phyloP scores from a whole-genome alignment of 768 basidiomycete genomes.

The Boletus pseudo-olivaceus region DNA sequence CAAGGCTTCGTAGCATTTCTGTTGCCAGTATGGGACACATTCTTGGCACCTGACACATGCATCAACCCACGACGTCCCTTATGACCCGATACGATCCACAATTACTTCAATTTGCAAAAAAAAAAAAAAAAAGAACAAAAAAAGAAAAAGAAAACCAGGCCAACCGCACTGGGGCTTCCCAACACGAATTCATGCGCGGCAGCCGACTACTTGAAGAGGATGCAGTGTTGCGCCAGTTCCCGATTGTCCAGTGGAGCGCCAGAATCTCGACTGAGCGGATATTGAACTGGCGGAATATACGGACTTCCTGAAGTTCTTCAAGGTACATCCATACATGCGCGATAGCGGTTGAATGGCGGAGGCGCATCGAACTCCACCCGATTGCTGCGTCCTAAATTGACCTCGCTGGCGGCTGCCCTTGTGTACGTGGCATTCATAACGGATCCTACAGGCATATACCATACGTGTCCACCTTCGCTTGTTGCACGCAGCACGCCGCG shows the following conservation, averaged over 20 bases:
- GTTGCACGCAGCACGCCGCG: constrained; percentile 14
- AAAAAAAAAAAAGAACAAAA: neutral
- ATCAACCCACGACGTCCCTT: constrained; percentile 9
- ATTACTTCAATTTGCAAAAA: constrained; percentile 1
- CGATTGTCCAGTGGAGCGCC: constrained; percentile 19
- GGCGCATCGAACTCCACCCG: constrained; percentile 19
- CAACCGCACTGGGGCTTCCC: constrained; percentile 5
- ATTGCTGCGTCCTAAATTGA: constrained; percentile 10
- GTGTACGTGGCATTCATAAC: constrained; percentile 22
- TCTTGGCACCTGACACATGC: constrained; percentile 19
- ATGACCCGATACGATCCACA: constrained; percentile 6
- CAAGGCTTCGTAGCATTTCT: constrained; percentile 4
- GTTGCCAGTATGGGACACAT: constrained; percentile 6
- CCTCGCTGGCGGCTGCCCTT: constrained; percentile 13
- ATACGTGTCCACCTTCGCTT: constrained; percentile 18
- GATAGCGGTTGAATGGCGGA: constrained; percentile 15
- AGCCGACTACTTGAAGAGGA: constrained; percentile 17
- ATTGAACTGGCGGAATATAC: constrained; percentile 28
- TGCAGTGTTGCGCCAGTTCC: constrained; percentile 10
- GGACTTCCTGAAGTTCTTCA: constrained; percentile 25
- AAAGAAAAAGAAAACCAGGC: neutral
- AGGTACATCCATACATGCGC: constrained; percentile 15
- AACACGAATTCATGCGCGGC: constrained; percentile 6
- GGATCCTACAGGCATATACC: constrained; percentile 14
- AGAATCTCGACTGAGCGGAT: constrained; percentile 32